A percentile compares a stretch with the other conserved stretches of the same genome.
phyloP scores from a whole-genome alignment of 2,329 filamentous ascomycete species.

The Monilinia vaccinii-corymbosi region DNA sequence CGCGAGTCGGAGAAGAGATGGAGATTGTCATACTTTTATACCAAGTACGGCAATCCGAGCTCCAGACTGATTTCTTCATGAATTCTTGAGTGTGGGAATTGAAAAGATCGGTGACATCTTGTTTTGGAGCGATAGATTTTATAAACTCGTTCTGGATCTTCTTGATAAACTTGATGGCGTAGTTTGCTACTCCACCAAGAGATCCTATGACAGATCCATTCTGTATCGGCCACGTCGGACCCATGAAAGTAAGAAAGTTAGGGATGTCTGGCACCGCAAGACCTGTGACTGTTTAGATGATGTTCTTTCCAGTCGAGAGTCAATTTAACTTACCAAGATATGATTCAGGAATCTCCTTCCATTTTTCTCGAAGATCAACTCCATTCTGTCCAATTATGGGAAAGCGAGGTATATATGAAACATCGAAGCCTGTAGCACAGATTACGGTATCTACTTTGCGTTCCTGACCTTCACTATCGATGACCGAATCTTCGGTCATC shows the following conservation, averaged over 20 bases:
- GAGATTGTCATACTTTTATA: conserved; percentile 18
- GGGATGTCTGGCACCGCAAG: conserved; percentile 22
- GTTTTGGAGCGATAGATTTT: conserved; percentile 37
- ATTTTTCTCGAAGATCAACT: conserved; percentile 21
- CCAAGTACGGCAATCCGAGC: conserved; percentile 30
- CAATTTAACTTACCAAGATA: conserved; percentile 17
- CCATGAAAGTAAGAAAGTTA: conserved; percentile 24
- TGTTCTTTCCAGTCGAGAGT: background rate
- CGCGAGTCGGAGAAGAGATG: background rate
- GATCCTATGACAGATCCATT: conserved; percentile 23
- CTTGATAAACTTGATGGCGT: conserved; percentile 23
- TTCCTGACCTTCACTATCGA: conserved; percentile 32
- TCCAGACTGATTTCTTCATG: conserved; percentile 45
- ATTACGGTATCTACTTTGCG: conserved; percentile 31
- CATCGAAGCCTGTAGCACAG: conserved; percentile 31
- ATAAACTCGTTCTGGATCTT: conserved; percentile 39
- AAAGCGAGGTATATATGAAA: conserved; percentile 24
- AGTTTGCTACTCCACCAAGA: conserved; percentile 15
- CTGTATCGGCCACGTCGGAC: conserved; percentile 23
- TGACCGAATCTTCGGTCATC: conserved; percentile 37
- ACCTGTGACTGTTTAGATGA: conserved; percentile 15
- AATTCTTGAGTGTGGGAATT: conserved; percentile 40
- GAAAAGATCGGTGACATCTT: conserved; percentile 41
- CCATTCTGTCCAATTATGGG: conserved; percentile 22
- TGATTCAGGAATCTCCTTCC: conserved; percentile 25